Percentiles rank a stretch among this genome's conserved stretches.
Conservation (phyloP, 768 basidiomycete species). For the Suillus subluteus region DNA sequence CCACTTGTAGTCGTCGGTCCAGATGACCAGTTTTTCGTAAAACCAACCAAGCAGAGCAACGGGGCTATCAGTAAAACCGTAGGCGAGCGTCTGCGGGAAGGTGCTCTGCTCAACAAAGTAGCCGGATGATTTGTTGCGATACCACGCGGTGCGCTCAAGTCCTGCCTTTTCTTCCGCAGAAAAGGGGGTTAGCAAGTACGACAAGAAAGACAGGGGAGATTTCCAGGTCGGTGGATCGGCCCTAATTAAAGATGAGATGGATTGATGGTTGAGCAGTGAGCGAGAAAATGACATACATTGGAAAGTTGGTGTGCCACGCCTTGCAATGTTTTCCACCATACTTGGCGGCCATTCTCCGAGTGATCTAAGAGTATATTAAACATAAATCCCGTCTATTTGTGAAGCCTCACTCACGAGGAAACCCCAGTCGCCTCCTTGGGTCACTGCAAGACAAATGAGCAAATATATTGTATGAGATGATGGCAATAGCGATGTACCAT, state of each 20-base stretch:
- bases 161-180: slow-evolving; percentile 40
- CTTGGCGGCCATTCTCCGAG: slow-evolving; percentile 32
- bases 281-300: slow-evolving; percentile 36
- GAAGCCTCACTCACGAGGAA: slow-evolving; percentile 28
- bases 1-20: slow-evolving; percentile 55
- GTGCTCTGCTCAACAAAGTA: slow-evolving; percentile 47
- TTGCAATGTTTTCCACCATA: slow-evolving; percentile 49
- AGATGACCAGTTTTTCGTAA: slow-evolving; percentile 48
- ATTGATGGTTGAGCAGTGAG: slow-evolving; percentile 18
- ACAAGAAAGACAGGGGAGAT: slow-evolving; percentile 34
- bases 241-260: slow-evolving; percentile 16
- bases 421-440: slow-evolving; percentile 57
- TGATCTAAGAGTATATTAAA: slow-evolving; percentile 33
- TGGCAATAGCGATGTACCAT: slow-evolving; percentile 9
- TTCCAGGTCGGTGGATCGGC: slow-evolving; percentile 25
- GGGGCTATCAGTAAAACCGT: slow-evolving; percentile 55
- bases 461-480: not conserved
- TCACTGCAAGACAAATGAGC: slow-evolving; percentile 34
- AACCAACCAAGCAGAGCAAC: slow-evolving; percentile 52
- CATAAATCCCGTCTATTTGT: not conserved
- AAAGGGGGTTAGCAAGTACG: slow-evolving; percentile 30
- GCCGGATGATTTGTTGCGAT: slow-evolving; percentile 35
- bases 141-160: slow-evolving; percentile 33
- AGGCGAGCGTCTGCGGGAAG: slow-evolving; percentile 52
- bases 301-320: slow-evolving; percentile 56